Conservation (phyloP, 2,329 filamentous ascomycete genomes). For the Bertia moriformis region DNA sequence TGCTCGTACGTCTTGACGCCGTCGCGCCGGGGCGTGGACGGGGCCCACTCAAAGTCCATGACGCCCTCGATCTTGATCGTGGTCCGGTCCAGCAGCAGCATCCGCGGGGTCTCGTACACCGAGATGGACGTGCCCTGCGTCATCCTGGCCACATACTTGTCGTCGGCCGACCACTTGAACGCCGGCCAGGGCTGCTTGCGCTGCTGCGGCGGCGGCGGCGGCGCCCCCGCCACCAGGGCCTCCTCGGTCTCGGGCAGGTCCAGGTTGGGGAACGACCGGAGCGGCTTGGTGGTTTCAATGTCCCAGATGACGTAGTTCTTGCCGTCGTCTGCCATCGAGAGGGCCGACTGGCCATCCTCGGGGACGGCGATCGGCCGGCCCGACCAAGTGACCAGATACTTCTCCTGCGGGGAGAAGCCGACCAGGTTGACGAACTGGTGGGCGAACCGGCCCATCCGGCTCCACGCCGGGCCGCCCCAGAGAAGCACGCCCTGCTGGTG, state of each 20-base stretch:
- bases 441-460: slow-evolving; percentile 78
- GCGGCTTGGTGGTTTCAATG: slow-evolving; percentile 71
- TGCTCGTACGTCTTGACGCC: slow-evolving; percentile 87
- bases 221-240: slow-evolving; percentile 42
- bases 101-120: slow-evolving; percentile 75
- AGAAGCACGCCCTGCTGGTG: slow-evolving; percentile 93
- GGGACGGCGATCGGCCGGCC: slow-evolving; percentile 83
- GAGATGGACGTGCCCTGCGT: slow-evolving; percentile 79
- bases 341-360: slow-evolving; percentile 66
- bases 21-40: slow-evolving; percentile 66
- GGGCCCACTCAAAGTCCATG: slow-evolving; percentile 96
- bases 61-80: slow-evolving; percentile 93
- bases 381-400: slow-evolving; percentile 93
- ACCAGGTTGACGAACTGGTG: slow-evolving; percentile 92
- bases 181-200: slow-evolving; percentile 96
- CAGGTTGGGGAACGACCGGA: slow-evolving; percentile 85
- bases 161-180: slow-evolving; percentile 97
- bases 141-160: slow-evolving; percentile 90
- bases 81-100: slow-evolving; percentile 80
- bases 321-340: slow-evolving; percentile 84
- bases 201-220: slow-evolving; percentile 39
- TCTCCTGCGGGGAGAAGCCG: slow-evolving; percentile 86
- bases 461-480: slow-evolving; percentile 85
- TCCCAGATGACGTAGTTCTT: slow-evolving; percentile 99
- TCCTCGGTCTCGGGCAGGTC: slow-evolving; percentile 51